Percentiles rank a stretch among this genome's conserved stretches.
These are phyloP conservation scores for Mycena chlorophos DNA, from an alignment of 768 basidiomycete genomes.

Conservation along the genomic window DNA sequence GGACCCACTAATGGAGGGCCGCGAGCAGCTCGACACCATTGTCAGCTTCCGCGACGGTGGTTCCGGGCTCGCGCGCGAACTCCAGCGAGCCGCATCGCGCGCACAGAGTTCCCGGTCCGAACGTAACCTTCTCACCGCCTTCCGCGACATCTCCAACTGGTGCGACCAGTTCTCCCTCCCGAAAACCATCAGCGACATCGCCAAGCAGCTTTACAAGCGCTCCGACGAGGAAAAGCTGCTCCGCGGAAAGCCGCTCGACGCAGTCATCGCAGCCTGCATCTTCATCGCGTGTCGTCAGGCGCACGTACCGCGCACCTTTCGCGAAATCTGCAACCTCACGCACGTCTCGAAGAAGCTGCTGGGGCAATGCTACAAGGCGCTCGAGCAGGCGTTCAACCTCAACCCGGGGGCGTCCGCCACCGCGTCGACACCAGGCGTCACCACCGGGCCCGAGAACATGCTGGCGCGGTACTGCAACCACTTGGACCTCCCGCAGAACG, in stretches of 20 bases:
- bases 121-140: constrained; percentile 83
- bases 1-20: constrained; percentile 90
- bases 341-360: constrained; percentile 93
- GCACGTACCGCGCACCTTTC: constrained; percentile 93
- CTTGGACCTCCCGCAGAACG: constrained; percentile 77
- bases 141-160: constrained; percentile 89
- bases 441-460: constrained; percentile 79
- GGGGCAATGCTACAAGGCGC: constrained; percentile 89
- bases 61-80: constrained; percentile 85
- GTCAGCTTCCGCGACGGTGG: constrained; percentile 96
- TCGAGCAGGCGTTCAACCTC: constrained; percentile 87
- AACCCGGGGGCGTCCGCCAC: constrained; percentile 73
- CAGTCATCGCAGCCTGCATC: constrained; percentile 95
- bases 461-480: constrained; percentile 94
- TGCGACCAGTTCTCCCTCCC: constrained; percentile 95
- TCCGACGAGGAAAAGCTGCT: constrained; percentile 94
- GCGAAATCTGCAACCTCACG: constrained; percentile 91
- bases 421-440: constrained; percentile 44
- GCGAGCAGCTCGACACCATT: constrained; percentile 91
- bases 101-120: constrained; percentile 78
- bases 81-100: constrained; percentile 89
- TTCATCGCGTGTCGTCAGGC: constrained; percentile 96
- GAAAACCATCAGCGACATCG: constrained; percentile 91
- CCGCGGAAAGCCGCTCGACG: constrained; percentile 87
- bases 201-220: constrained; percentile 96